Evolutionary conservation across 2,329 filamentous ascomycete species (phyloP).

Genomic region (Alternaria consortialis): DNA sequence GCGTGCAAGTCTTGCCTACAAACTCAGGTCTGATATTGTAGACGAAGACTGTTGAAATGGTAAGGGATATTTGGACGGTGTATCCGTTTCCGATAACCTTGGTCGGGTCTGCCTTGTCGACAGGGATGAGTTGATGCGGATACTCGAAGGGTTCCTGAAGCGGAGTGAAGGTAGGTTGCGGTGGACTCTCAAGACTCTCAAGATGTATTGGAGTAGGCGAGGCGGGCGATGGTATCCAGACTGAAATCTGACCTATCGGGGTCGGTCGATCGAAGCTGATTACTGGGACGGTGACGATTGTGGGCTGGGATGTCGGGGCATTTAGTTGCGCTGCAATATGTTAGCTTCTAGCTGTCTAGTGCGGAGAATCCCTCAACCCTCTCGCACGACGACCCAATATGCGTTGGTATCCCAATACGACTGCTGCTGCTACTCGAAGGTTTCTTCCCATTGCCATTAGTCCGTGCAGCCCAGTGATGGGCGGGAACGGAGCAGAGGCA

Average conservation of each 20-base stretch:
- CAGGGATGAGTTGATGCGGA: slow-evolving; percentile 51
- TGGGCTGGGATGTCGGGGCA: slow-evolving; percentile 22
- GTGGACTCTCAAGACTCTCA: slow-evolving; percentile 7
- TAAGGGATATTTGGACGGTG: slow-evolving; percentile 52
- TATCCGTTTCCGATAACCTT: slow-evolving; percentile 53
- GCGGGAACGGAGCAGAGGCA: slow-evolving; percentile 25
- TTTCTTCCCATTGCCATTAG: slow-evolving; percentile 37
- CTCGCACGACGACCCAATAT: slow-evolving; percentile 23
- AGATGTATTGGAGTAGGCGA: not conserved
- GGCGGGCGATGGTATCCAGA: not conserved
- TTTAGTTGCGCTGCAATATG: not conserved
- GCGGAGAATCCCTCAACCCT: not conserved
- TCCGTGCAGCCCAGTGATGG: slow-evolving; percentile 33
- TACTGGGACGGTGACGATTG: slow-evolving; percentile 15
- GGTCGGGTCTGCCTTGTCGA: slow-evolving; percentile 50
- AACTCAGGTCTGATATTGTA: slow-evolving; percentile 56
- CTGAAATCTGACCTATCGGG: not conserved
- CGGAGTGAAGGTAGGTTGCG: slow-evolving; percentile 1
- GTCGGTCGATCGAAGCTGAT: not conserved
- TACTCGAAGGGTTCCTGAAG: slow-evolving; percentile 40
- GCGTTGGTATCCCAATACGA: slow-evolving; percentile 16
- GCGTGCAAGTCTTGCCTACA: slow-evolving; percentile 56
- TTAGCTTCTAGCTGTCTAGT: not conserved
- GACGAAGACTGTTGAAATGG: slow-evolving; percentile 54
- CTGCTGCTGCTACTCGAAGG: slow-evolving; percentile 19